phyloP scores from a whole-genome alignment of 2,329 filamentous ascomycete genomes.

The Paracamarosporium sp. region DNA sequence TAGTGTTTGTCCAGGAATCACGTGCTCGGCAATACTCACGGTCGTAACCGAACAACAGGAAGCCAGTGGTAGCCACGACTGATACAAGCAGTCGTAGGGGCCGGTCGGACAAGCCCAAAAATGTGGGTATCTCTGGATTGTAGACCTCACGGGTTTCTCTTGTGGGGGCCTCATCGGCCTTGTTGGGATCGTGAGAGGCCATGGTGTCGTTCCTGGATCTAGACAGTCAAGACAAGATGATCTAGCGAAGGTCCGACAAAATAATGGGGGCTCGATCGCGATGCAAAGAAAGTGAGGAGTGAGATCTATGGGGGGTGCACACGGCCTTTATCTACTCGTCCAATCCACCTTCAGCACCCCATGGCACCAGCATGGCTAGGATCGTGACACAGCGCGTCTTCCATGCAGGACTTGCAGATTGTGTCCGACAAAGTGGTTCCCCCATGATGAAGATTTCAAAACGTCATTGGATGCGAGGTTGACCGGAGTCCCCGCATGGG shows the following conservation, averaged over 20 bases:
- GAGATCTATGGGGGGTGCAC: conserved; percentile 8
- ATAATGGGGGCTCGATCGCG: neutral
- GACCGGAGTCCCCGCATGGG: conserved; percentile 17
- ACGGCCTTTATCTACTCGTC: conserved; percentile 22
- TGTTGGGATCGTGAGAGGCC: conserved; percentile 1
- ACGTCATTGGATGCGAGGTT: conserved; percentile 21
- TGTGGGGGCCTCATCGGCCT: neutral
- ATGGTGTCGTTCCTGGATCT: conserved; percentile 3
- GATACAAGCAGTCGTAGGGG: conserved; percentile 36
- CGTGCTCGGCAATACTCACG: conserved; percentile 23
- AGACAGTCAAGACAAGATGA: neutral
- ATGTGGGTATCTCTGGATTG: conserved; percentile 25
- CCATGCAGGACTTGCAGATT: conserved; percentile 20
- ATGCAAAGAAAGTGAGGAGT: neutral
- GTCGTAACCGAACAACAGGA: conserved; percentile 41
- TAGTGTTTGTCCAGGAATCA: neutral
- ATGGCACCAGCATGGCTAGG: conserved; percentile 5
- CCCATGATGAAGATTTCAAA: conserved; percentile 9
- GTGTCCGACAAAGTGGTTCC: conserved; percentile 16
- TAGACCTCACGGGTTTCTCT: neutral
- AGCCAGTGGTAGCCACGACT: conserved; percentile 37
- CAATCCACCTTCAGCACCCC: conserved; percentile 4
- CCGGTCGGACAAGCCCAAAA: conserved; percentile 36
- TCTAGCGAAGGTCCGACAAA: neutral
- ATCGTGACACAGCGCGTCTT: conserved; percentile 3